These are phyloP conservation scores for Parathielavia appendiculata DNA, from an alignment of 495 filamentous ascomycete genomes.

Conservation along the genomic window DNA sequence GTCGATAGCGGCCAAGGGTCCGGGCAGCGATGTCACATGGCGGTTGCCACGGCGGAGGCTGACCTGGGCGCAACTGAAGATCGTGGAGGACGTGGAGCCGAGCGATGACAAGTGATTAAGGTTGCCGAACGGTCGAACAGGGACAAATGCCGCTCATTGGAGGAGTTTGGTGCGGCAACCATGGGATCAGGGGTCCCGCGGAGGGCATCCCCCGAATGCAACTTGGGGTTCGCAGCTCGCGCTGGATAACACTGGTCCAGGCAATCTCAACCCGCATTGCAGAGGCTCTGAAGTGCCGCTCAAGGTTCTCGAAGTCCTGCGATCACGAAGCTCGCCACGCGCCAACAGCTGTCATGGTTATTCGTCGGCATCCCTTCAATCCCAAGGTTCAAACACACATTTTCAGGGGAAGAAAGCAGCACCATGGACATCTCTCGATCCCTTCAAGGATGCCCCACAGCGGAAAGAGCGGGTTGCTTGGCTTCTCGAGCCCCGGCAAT, in stretches of 20 bases:
- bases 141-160: constrained; percentile 31
- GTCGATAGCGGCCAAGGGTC: constrained; percentile 17
- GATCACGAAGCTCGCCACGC: neutral
- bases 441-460: too few relatives aligned
- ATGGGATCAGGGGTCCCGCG: constrained; percentile 19
- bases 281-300: constrained; percentile 1
- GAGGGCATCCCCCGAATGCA: constrained; percentile 31
- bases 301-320: neutral
- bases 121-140: constrained; percentile 22
- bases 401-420: too few relatives aligned
- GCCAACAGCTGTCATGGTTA: neutral
- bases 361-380: neutral
- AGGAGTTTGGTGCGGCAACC: constrained; percentile 7
- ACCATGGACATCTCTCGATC: too few relatives aligned
- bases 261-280: neutral
- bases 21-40: constrained; percentile 26
- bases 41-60: constrained; percentile 12
- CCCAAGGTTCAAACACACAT: too few relatives aligned
- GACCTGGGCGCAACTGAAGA: constrained; percentile 15
- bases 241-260: neutral
- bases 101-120: constrained; percentile 25
- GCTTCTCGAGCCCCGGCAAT: too few relatives aligned
- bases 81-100: constrained; percentile 24
- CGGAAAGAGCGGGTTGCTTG: too few relatives aligned
- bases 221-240: constrained; percentile 14